Evolutionary conservation across 805 yeast species (phyloP).

Genomic region (Sugiyamaella lignohabitans): DNA sequence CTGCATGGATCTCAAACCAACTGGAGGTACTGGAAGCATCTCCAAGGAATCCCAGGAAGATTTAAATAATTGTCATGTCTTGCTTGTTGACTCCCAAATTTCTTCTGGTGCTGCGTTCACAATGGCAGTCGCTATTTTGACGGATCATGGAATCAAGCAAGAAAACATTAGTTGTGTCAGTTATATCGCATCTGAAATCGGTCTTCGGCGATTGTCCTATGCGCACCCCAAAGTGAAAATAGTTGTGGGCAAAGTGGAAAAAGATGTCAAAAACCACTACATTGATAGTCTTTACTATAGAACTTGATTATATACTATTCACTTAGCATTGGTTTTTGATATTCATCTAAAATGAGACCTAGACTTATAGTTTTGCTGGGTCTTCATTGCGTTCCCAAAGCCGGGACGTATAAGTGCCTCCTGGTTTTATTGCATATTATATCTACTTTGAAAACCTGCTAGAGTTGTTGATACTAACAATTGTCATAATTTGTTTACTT

Average conservation of each 20-base stretch:
- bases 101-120: constrained; percentile 90
- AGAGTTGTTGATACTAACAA: no score
- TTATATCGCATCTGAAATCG: constrained; percentile 72
- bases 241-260: constrained; percentile 55
- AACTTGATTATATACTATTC: constrained; percentile 31
- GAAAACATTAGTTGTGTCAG: constrained; percentile 61
- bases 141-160: constrained; percentile 68
- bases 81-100: constrained; percentile 80
- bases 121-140: constrained; percentile 84
- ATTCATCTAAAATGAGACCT: no score
- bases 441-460: no score
- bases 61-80: constrained; percentile 36
- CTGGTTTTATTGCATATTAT: no score
- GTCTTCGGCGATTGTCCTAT: constrained; percentile 60
- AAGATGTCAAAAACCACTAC: constrained; percentile 59
- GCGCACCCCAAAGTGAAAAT: constrained; percentile 69
- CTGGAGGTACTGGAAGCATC: constrained; percentile 9
- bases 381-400: no score
- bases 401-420: no score
- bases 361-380: no score
- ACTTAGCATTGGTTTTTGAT: neutral
- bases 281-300: constrained; percentile 78
- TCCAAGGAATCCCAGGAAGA: constrained; percentile 12
- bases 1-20: constrained; percentile 19
- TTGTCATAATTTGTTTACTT: no score